phyloP scores from a whole-genome alignment of 495 filamentous ascomycete species.

The Neurospora sp. region DNA sequence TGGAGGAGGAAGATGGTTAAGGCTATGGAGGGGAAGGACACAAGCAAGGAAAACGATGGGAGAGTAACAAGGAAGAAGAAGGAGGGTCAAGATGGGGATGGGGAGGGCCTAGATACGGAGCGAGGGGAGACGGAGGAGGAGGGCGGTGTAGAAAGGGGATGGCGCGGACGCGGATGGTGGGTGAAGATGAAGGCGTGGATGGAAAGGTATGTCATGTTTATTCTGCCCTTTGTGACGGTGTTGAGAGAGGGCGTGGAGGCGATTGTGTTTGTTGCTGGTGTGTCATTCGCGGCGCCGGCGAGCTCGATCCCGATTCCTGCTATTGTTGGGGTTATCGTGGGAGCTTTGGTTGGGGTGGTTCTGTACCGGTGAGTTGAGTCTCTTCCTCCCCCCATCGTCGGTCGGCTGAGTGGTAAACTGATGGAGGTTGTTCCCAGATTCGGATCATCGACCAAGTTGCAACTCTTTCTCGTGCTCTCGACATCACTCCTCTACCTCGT shows the following conservation, averaged over 20 bases:
- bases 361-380: slow-evolving; percentile 70
- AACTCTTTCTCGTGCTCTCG: slow-evolving; percentile 69
- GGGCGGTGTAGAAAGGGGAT: neutral
- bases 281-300: slow-evolving; percentile 64
- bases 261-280: slow-evolving; percentile 72
- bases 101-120: slow-evolving; percentile 20
- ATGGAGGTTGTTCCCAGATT: slow-evolving; percentile 22
- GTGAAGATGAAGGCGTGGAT: slow-evolving; percentile 46
- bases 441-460: slow-evolving; percentile 50
- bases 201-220: slow-evolving; percentile 74
- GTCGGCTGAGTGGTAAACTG: neutral
- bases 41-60: slow-evolving; percentile 8
- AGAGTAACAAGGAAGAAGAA: neutral
- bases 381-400: neutral
- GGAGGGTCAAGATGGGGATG: neutral
- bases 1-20: slow-evolving; percentile 72
- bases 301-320: slow-evolving; percentile 65
- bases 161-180: neutral
- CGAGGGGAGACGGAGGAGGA: neutral
- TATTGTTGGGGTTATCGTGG: slow-evolving; percentile 54
- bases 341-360: slow-evolving; percentile 53
- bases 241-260: slow-evolving; percentile 75
- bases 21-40: slow-evolving; percentile 43
- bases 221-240: slow-evolving; percentile 75
- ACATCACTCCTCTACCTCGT: slow-evolving; percentile 82